These are phyloP conservation scores for Datura wrightii DNA, from an alignment of 257 asterid genomes.

Conservation along the genomic window DNA sequence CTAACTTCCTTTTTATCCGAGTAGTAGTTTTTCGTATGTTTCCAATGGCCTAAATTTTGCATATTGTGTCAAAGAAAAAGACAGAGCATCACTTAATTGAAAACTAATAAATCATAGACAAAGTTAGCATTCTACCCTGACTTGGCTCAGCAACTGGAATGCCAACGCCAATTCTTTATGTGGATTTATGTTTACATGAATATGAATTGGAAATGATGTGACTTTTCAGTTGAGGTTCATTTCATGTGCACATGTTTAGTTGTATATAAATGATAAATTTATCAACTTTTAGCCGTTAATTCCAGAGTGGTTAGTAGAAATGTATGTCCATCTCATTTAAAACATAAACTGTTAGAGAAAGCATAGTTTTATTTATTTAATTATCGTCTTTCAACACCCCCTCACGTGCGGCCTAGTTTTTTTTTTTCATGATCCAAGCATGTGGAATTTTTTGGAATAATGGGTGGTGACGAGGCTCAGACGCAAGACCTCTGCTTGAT, in stretches of 20 bases:
- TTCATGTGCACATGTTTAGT: background rate
- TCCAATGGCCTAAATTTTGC: background rate
- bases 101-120: background rate
- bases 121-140: background rate
- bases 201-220: background rate
- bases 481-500: background rate
- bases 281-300: background rate
- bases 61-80: background rate
- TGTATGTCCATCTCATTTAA: no score
- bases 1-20: background rate
- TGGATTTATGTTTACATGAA: no score
- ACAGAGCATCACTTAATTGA: background rate
- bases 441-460: no score
- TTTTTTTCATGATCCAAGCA: no score
- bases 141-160: background rate
- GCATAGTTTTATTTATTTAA: no score
- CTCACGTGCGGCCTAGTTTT: no score
- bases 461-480: no score
- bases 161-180: no score
- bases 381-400: no score
- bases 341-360: no score
- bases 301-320: no score
- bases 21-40: background rate
- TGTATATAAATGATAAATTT: background rate
- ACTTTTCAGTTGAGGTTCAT: background rate